Evolutionary conservation across 805 yeast species (phyloP), one percentile per base, ranked within the genome.

Genomic region (Metschnikowia aberdeeniae): DNA sequence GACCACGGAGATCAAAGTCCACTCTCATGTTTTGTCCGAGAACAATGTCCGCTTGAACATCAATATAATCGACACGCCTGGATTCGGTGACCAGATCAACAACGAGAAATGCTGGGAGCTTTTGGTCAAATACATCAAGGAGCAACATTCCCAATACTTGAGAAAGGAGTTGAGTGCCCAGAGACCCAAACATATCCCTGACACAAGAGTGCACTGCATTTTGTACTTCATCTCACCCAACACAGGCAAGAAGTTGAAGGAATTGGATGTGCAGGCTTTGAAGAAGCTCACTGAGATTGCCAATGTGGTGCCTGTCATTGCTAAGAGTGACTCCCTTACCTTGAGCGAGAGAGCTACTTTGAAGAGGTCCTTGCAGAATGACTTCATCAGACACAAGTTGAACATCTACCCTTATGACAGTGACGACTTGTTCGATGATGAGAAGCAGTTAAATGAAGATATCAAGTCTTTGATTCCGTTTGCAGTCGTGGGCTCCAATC

Each of bases 61-160:
- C 52, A 90, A 89, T 58, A 82, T 93, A 45, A 87, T 93, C 61
- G 99, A 93, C 64, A 93, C 99, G 3, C 98, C 98, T 17, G 98
- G 98, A 12, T 93, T 89, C 73, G 98, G 97, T 33, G 99, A 93
- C 73, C 96, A 87, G 69, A 86, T 93, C 55, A 87, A 89, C 71
- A 90, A 90, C 67, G 95, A 87, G 59, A 86, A 85, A 67, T 89
- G 95, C 68, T 92, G 97, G 97, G 98, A 90, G 58, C 97, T 97
- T 43, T 82, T 90, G 51, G 84, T 90, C 53, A 89, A 88, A 68
- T 90, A 89, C 69, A 88, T 90, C 63, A 90, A 90, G 70, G 97
- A 90, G 67, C 97, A 90, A 69, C 95, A 90, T 66, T 85, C 95
- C 35, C 83, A 83, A 59, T 90, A 86, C 66, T 76, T 90, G 62